These are phyloP conservation scores for Lichtheimia hyalospora DNA, from an alignment of 371 early-diverging fungal species.

Conservation along the genomic window DNA sequence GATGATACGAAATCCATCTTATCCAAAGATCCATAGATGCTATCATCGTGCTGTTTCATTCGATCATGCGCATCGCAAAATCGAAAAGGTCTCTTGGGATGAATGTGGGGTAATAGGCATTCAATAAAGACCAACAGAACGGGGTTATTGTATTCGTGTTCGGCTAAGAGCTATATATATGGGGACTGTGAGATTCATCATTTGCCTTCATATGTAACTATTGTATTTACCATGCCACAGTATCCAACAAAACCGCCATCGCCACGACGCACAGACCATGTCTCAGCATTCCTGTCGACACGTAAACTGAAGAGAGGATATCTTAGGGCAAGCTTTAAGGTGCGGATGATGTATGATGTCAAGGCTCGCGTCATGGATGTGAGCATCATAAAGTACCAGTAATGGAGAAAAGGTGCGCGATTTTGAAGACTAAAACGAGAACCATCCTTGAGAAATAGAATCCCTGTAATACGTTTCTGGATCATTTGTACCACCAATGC, in stretches of 20 bases:
- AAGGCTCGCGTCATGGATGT: conserved; percentile 50
- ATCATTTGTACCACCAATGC: conserved; percentile 44
- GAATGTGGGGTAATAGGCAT: conserved; percentile 22
- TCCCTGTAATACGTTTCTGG: conserved; percentile 40
- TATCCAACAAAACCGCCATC: conserved; percentile 52
- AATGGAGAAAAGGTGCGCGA: conserved; percentile 44
- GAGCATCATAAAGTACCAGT: conserved; percentile 56
- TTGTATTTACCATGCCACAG: conserved; percentile 43
- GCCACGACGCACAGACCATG: conserved; percentile 53
- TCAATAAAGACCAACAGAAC: conserved; percentile 36
- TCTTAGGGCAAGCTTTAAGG: conserved; percentile 35
- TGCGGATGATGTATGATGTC: conserved; percentile 49
- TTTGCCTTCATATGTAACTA: neutral
- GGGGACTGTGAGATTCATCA: neutral
- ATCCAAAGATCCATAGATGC: neutral
- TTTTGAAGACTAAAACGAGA: conserved; percentile 35
- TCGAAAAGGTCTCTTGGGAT: neutral
- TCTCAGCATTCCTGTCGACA: conserved; percentile 52
- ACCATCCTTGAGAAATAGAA: conserved; percentile 36
- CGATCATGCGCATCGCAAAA: neutral
- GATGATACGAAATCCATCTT: neutral
- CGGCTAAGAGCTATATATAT: conserved; percentile 31
- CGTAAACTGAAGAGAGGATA: conserved; percentile 49
- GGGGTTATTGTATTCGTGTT: conserved; percentile 52
- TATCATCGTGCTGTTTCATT: conserved; percentile 4